phyloP scores from a whole-genome alignment of 2,329 filamentous ascomycete species.

The Fusarium verrucosum region DNA sequence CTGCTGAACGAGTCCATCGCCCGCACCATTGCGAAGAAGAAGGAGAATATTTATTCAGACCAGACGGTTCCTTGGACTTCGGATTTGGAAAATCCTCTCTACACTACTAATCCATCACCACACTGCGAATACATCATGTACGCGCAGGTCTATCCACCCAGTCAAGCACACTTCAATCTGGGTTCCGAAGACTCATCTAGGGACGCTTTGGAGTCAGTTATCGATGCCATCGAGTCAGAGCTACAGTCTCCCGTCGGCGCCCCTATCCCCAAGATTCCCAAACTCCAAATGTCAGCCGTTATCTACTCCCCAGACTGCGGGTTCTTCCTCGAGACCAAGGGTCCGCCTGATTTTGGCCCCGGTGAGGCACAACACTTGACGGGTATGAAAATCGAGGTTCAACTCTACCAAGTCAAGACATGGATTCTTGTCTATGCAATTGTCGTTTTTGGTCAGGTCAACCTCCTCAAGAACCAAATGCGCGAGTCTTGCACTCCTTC shows the following conservation, averaged over 20 bases:
- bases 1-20: constrained; percentile 79
- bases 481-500: constrained; percentile 73
- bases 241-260: constrained; percentile 69
- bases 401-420: constrained; percentile 64
- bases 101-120: constrained; percentile 67
- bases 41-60: constrained; percentile 62
- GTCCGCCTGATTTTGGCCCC: constrained; percentile 64
- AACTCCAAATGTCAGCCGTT: constrained; percentile 69
- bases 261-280: constrained; percentile 63
- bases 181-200: constrained; percentile 47
- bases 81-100: constrained; percentile 68
- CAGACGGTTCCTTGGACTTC: constrained; percentile 80
- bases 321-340: constrained; percentile 72
- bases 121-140: constrained; percentile 93
- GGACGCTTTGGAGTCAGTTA: constrained; percentile 47
- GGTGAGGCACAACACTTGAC: constrained; percentile 64
- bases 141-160: constrained; percentile 75
- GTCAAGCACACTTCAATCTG: constrained; percentile 50
- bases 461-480: constrained; percentile 71
- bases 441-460: constrained; percentile 68
- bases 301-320: constrained; percentile 75
- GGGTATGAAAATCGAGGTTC: constrained; percentile 69
- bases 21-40: constrained; percentile 72
- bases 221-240: constrained; percentile 69
- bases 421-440: constrained; percentile 66